phyloP scores from a whole-genome alignment of 2,329 filamentous ascomycete genomes.

The Tolypocladium endophyticum region DNA sequence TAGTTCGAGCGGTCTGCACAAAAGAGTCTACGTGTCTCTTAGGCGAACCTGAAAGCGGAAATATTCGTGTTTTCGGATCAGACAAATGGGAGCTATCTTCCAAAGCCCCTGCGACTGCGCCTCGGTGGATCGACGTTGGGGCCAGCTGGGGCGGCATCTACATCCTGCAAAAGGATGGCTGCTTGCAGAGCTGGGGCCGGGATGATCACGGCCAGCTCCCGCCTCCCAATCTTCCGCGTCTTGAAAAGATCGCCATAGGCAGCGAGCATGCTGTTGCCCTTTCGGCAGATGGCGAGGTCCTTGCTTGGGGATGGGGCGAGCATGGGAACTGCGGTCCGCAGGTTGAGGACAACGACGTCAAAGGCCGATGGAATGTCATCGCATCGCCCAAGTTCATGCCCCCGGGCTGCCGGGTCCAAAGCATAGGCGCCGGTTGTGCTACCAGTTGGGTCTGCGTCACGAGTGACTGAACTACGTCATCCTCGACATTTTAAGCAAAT shows the following conservation, averaged over 20 bases:
- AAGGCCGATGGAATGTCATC: constrained; percentile 58
- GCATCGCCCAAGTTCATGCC: constrained; percentile 45
- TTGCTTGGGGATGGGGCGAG: constrained; percentile 95
- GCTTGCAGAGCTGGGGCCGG: constrained; percentile 65
- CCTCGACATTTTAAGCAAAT: neutral
- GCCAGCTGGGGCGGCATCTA: constrained; percentile 80
- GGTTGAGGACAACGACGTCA: constrained; percentile 54
- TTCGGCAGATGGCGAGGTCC: constrained; percentile 51
- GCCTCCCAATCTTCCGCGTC: constrained; percentile 45
- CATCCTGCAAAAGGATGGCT: constrained; percentile 51
- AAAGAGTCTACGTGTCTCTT: constrained; percentile 77
- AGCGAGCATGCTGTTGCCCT: constrained; percentile 84
- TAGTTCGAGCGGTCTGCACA: constrained; percentile 61
- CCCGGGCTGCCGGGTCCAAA: constrained; percentile 38
- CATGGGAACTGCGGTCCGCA: constrained; percentile 87
- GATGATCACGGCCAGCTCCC: constrained; percentile 77
- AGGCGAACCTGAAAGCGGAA: constrained; percentile 40
- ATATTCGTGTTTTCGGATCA: constrained; percentile 58
- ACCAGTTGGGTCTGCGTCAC: constrained; percentile 67
- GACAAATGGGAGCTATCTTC: constrained; percentile 62
- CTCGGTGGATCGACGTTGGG: constrained; percentile 55
- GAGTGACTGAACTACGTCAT: constrained; percentile 1
- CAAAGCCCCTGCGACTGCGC: constrained; percentile 39
- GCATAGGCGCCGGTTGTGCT: constrained; percentile 76
- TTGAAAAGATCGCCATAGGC: constrained; percentile 62